These are phyloP conservation scores for Cyathus striatus DNA, from an alignment of 768 basidiomycete species.

Conservation along the genomic window DNA sequence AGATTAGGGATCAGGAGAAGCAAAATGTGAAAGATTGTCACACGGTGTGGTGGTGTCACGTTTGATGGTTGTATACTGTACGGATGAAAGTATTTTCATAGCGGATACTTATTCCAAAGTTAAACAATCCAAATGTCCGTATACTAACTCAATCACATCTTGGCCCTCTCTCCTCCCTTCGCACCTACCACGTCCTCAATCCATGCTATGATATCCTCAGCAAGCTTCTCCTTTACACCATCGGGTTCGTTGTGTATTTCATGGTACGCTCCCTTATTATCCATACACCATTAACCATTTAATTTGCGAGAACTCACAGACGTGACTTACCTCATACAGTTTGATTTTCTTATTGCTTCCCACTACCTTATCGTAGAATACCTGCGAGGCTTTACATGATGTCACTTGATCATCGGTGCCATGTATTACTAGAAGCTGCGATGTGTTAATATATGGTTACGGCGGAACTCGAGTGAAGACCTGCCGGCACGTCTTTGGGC, in stretches of 20 bases:
- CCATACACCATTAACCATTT: background rate
- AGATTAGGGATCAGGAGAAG: too few relatives aligned
- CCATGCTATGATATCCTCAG: conserved; percentile 50
- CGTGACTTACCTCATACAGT: conserved; percentile 27
- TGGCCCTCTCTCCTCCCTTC: too few relatives aligned
- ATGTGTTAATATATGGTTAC: too few relatives aligned
- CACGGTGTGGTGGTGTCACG: too few relatives aligned
- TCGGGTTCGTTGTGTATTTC: conserved; percentile 73
- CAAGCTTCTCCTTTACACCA: conserved; percentile 58
- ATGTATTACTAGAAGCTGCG: conserved; percentile 59
- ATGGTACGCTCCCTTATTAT: conserved; percentile 60
- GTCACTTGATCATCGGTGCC: conserved; percentile 65
- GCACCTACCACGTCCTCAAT: conserved; percentile 25
- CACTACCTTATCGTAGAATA: conserved; percentile 45
- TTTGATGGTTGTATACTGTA: too few relatives aligned
- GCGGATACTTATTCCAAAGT: too few relatives aligned
- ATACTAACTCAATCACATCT: too few relatives aligned
- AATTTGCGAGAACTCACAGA: background rate
- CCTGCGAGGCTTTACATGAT: too few relatives aligned
- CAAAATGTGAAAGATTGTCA: too few relatives aligned
- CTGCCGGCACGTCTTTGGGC: conserved; percentile 61
- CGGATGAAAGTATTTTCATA: too few relatives aligned
- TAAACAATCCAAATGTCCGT: too few relatives aligned
- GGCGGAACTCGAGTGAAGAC: conserved; percentile 11
- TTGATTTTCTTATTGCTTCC: conserved; percentile 49